A percentile compares a stretch with the other conserved stretches of the same genome.
These are phyloP conservation scores for Tremella mesenterica DNA, from an alignment of 768 basidiomycete genomes.

Conservation along the genomic window DNA sequence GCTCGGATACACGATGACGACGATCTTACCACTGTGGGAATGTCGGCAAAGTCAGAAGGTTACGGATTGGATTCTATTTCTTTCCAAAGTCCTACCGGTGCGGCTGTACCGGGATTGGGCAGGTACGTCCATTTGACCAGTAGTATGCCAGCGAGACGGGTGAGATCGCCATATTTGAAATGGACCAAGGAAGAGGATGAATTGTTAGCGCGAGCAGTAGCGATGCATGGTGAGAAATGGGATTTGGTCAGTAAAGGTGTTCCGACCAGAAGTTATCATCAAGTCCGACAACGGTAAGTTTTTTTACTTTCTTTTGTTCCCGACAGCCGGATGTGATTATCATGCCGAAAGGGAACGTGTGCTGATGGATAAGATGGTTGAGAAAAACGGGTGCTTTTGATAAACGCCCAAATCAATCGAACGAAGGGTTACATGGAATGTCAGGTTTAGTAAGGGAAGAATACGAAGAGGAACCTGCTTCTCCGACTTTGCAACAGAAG, in stretches of 20 bases:
- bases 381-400: conserved; percentile 42
- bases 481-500: neutral
- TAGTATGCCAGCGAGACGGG: conserved; percentile 32
- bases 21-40: neutral
- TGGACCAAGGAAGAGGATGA: conserved; percentile 43
- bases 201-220: conserved; percentile 36
- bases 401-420: conserved; percentile 14
- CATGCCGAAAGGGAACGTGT: conserved; percentile 30
- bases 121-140: conserved; percentile 40
- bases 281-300: conserved; percentile 37
- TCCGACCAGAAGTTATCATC: conserved; percentile 37
- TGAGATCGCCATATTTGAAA: conserved; percentile 39
- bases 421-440: neutral
- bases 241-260: conserved; percentile 40
- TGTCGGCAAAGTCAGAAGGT: neutral
- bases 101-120: conserved; percentile 37
- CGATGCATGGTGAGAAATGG: conserved; percentile 41
- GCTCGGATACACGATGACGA: conserved; percentile 1
- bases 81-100: conserved; percentile 29
- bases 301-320: neutral
- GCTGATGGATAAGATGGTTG: conserved; percentile 24
- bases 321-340: conserved; percentile 20
- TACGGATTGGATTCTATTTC: neutral
- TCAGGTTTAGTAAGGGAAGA: neutral
- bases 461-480: neutral